Evolutionary conservation across 2,329 filamentous ascomycete genomes (phyloP).

Genomic region (Septoria linicola): DNA sequence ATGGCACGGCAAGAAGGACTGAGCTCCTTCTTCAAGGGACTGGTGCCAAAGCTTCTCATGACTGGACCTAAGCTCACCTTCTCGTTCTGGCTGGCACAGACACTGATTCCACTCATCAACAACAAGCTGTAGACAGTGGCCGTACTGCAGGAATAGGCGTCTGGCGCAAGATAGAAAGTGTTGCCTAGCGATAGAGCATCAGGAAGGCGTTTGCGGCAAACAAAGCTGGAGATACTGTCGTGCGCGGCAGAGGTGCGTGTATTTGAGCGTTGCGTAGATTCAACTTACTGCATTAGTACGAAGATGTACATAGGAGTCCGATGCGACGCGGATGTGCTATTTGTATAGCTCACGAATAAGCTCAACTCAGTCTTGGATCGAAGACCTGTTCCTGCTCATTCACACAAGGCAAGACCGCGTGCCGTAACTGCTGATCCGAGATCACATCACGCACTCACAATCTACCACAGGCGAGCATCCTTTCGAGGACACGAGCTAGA

Average conservation of each 20-base stretch:
- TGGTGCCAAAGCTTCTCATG: conserved; percentile 97
- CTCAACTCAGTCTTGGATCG: conserved; percentile 6
- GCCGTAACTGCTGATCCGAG: no score
- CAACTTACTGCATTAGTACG: conserved; percentile 7
- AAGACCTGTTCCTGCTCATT: no score
- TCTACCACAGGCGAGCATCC: no score
- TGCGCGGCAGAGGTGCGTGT: conserved; percentile 5
- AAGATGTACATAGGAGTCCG: conserved; percentile 5
- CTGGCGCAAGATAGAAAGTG: conserved; percentile 14
- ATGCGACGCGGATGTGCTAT: background rate
- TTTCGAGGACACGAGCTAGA: no score
- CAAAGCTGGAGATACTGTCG: background rate
- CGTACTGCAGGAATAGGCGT: conserved; percentile 11
- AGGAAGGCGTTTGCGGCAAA: conserved; percentile 2
- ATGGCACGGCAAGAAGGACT: conserved; percentile 91
- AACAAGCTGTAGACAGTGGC: conserved; percentile 55
- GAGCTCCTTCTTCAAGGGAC: conserved; percentile 91
- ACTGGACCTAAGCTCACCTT: conserved; percentile 98
- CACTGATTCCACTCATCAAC: conserved; percentile 89
- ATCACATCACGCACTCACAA: no score
- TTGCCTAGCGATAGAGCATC: conserved; percentile 12
- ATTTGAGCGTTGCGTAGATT: conserved; percentile 12
- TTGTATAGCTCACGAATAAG: conserved; percentile 8
- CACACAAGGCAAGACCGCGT: no score
- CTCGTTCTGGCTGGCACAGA: conserved; percentile 99